Conservation (phyloP, 306 rosid genomes). For the Ammopiptanthus mongolicus region DNA sequence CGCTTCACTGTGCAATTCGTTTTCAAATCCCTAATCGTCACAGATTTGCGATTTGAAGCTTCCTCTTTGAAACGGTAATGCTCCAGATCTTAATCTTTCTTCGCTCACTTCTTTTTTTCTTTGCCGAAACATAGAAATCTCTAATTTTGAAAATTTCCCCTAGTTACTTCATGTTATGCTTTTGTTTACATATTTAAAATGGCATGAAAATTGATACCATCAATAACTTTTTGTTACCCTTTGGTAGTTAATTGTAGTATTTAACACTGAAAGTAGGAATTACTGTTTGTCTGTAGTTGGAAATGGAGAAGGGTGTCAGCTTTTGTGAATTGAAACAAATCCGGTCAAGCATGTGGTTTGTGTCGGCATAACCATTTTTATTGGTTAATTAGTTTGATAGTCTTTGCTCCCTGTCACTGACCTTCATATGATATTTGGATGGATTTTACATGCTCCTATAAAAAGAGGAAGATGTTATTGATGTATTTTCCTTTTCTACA, state of each 20-base stretch:
- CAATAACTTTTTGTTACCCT: background rate
- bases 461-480: background rate
- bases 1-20: too few relatives aligned
- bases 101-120: too few relatives aligned
- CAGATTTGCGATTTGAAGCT: too few relatives aligned
- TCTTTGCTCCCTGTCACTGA: background rate
- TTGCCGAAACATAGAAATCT: too few relatives aligned
- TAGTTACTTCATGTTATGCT: too few relatives aligned
- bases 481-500: background rate
- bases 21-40: too few relatives aligned
- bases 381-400: background rate
- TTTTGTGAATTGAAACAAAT: background rate
- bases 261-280: background rate
- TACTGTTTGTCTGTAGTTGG: background rate
- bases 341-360: background rate
- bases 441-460: background rate
- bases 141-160: too few relatives aligned
- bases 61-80: too few relatives aligned
- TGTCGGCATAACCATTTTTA: background rate
- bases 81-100: too few relatives aligned
- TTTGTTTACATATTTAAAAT: background rate
- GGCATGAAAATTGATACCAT: background rate
- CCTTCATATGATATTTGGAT: background rate
- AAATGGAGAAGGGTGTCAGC: too few relatives aligned
- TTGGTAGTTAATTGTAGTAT: background rate